These are phyloP conservation scores for Penicilliopsis zonata DNA, from an alignment of 495 filamentous ascomycete genomes.

Conservation along the genomic window DNA sequence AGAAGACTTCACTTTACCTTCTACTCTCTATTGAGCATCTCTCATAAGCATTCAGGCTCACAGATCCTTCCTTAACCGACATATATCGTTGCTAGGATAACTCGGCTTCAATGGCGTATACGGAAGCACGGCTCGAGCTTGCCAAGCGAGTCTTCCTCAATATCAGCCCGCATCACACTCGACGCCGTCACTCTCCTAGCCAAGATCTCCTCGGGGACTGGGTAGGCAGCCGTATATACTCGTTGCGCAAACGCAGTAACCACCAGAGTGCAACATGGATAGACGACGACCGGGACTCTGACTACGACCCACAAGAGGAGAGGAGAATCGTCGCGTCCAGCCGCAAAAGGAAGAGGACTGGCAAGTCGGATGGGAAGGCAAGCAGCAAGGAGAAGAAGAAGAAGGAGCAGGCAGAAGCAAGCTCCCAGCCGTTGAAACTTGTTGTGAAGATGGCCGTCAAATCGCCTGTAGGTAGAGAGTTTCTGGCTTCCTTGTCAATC, in stretches of 20 bases:
- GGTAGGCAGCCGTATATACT: background rate
- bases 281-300: background rate
- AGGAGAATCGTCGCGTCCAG: background rate
- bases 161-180: background rate
- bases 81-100: too few relatives aligned
- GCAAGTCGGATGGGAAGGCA: too few relatives aligned
- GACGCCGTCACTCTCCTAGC: background rate
- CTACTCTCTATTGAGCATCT: too few relatives aligned
- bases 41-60: too few relatives aligned
- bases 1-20: too few relatives aligned
- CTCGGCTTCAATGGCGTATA: constrained; percentile 1
- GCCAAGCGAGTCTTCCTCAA: background rate
- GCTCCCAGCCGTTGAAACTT: background rate
- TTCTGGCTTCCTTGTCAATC: background rate
- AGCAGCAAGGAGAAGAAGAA: too few relatives aligned
- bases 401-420: background rate
- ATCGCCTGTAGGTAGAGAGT: background rate
- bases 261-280: background rate
- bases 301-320: background rate
- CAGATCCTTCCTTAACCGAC: too few relatives aligned
- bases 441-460: background rate
- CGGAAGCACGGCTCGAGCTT: background rate
- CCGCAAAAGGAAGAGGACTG: background rate
- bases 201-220: background rate
- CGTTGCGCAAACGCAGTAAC: background rate